These are phyloP conservation scores for Hydrangea macrophylla DNA, from an alignment of 148 eudicot genomes.

Conservation along the genomic window DNA sequence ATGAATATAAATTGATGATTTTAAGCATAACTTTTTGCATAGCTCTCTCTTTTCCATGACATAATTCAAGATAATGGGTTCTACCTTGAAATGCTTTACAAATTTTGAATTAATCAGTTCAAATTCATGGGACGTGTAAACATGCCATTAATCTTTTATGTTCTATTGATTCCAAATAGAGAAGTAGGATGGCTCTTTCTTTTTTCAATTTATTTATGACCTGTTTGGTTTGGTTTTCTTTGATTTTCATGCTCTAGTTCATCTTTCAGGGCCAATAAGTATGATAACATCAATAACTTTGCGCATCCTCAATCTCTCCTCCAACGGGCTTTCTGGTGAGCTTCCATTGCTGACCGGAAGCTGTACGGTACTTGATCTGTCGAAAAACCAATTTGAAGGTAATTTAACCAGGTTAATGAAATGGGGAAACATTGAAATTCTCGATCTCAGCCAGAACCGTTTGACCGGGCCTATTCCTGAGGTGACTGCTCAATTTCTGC, in stretches of 20 bases:
- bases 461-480: slow-evolving; percentile 72
- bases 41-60: too few species aligned
- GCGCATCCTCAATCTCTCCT: slow-evolving; percentile 72
- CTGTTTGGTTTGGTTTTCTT: neutral
- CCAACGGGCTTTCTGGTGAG: slow-evolving; percentile 85
- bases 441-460: slow-evolving; percentile 89
- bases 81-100: too few species aligned
- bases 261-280: slow-evolving; percentile 69
- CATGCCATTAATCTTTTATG: too few species aligned
- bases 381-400: slow-evolving; percentile 70
- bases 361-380: slow-evolving; percentile 71
- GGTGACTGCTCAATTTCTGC: slow-evolving; percentile 70
- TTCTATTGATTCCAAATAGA: too few species aligned
- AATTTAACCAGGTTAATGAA: slow-evolving; percentile 64
- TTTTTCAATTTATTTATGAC: neutral
- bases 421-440: slow-evolving; percentile 83
- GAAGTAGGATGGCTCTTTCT: too few species aligned
- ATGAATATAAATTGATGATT: too few species aligned
- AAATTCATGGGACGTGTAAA: too few species aligned
- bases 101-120: too few species aligned
- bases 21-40: too few species aligned
- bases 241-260: slow-evolving; percentile 2
- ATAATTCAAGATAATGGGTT: too few species aligned
- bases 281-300: slow-evolving; percentile 78
- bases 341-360: slow-evolving; percentile 89